phyloP scores from a whole-genome alignment of 345 rosid species.

The Noccaea caerulescens region DNA sequence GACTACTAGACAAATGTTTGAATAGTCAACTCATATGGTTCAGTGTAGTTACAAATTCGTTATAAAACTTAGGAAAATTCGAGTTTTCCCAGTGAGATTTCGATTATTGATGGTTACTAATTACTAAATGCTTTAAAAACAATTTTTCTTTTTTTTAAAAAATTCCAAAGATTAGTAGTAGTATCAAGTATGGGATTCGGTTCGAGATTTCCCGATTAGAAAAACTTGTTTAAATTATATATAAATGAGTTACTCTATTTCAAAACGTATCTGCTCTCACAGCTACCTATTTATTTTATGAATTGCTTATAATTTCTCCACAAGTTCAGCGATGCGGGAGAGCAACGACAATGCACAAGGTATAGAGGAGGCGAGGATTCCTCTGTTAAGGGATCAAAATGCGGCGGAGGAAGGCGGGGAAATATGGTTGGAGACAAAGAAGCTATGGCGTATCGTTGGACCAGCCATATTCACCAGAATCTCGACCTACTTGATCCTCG shows the following conservation, averaged over 20 bases:
- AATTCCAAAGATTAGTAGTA: too few species aligned
- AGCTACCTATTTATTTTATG: neutral
- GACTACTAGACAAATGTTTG: too few species aligned
- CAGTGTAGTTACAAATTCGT: too few species aligned
- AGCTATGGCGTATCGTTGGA: constrained; percentile 63
- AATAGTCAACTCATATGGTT: too few species aligned
- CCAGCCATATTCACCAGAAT: constrained; percentile 60
- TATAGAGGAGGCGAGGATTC: neutral
- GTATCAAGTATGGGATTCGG: too few species aligned
- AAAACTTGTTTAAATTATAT: neutral
- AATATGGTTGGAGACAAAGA: constrained; percentile 53
- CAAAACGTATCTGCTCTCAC: neutral
- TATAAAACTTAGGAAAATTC: too few species aligned
- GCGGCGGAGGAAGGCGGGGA: neutral
- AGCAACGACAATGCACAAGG: constrained; percentile 4
- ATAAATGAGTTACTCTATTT: neutral
- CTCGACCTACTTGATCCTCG: constrained; percentile 47
- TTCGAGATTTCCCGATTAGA: neutral
- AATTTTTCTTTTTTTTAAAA: too few species aligned
- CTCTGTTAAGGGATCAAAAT: constrained; percentile 11
- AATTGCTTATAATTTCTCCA: neutral
- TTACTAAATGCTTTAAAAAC: too few species aligned
- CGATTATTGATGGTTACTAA: too few species aligned
- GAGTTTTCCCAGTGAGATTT: too few species aligned
- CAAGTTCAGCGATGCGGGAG: constrained; percentile 15